phyloP scores from a whole-genome alignment of 306 rosid genomes.

The Quercus alba region DNA sequence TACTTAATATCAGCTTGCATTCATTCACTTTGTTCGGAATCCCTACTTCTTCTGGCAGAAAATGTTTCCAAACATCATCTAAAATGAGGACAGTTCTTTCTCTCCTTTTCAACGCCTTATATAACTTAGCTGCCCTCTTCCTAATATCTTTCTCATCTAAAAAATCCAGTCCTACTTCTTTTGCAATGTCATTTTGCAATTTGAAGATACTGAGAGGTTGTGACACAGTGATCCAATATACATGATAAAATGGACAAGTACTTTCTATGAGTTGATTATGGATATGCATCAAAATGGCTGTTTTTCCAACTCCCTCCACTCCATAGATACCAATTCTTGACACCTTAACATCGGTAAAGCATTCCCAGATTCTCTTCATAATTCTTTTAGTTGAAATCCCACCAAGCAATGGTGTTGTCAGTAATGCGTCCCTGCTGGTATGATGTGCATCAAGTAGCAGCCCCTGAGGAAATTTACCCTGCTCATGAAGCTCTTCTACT shows the following conservation, averaged over 20 bases:
- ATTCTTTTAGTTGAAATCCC: constrained; percentile 4
- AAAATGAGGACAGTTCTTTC: constrained; percentile 8
- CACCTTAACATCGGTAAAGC: background rate
- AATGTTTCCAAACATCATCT: constrained; percentile 33
- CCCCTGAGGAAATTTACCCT: constrained; percentile 27
- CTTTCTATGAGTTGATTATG: constrained; percentile 2
- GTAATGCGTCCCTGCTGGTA: constrained; percentile 11
- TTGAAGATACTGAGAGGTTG: constrained; percentile 8
- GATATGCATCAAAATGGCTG: constrained; percentile 16
- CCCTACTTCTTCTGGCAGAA: constrained; percentile 20
- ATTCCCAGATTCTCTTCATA: background rate
- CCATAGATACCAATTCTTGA: constrained; percentile 19
- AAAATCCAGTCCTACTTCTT: constrained; percentile 15
- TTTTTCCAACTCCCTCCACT: constrained; percentile 41
- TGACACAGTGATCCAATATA: constrained; percentile 21
- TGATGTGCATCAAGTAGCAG: constrained; percentile 6
- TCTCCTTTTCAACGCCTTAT: background rate
- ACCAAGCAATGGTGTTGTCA: constrained; percentile 26
- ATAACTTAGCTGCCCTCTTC: constrained; percentile 25
- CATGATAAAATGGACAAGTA: background rate
- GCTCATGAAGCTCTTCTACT: constrained; percentile 16
- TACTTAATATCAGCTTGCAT: constrained; percentile 22
- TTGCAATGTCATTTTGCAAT: constrained; percentile 23
- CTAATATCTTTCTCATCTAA: constrained; percentile 1
- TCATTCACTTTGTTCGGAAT: background rate